Base-by-base conservation (phyloP, 2,329 filamentous ascomycete genomes). In the Cordyceps farinosa region DNA sequence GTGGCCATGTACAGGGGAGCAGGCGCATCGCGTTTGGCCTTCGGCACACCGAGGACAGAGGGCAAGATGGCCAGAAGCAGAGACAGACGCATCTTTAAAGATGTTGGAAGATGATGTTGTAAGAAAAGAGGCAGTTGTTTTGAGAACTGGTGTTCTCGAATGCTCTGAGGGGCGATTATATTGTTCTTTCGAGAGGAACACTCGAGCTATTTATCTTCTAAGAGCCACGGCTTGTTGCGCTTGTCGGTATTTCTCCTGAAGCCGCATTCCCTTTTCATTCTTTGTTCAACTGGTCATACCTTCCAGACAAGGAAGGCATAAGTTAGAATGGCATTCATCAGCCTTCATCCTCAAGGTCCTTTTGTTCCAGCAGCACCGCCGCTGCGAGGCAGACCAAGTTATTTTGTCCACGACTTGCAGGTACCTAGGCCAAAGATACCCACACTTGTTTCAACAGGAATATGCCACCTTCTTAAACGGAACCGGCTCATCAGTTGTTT, bases 1-100 rank as follows among this genome's bases (percentile, higher is more conserved):
- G 52, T 55, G 15, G 70, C 68, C 22, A 55, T 61, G 54, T 70
- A 50, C 29, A 74, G 65, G 51, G 72, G 71, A 38, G 72, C 72
- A 9, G 68, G 71, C 51, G 64, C 65, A 32, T 66, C 65, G 45
- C 71, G 71, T 62, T 68, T 66, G 32, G n/a, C 34, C 36, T 64
- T 61, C 15, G 69, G 67, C n/a, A 64, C 68, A 44, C 63, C 69
- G 53, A 70, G 64, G 30, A 67, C 66, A 44, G 65, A 55, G 30
- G 70, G 70, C 40, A 71, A 62, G 59, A 70, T 52, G 51, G 68
- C 55, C 36, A 71, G 62, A 40, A 71, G 68, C 38, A 69, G 27
- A 56, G 66, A 67, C 53, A 68, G 65, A 62, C 65, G 69, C 69
- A 71, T 71, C 34, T 67, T 61, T 54, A 51, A 15, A 5, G 2